These are phyloP conservation scores for Camelina sativa DNA, from an alignment of 345 rosid genomes.

Conservation along the genomic window DNA sequence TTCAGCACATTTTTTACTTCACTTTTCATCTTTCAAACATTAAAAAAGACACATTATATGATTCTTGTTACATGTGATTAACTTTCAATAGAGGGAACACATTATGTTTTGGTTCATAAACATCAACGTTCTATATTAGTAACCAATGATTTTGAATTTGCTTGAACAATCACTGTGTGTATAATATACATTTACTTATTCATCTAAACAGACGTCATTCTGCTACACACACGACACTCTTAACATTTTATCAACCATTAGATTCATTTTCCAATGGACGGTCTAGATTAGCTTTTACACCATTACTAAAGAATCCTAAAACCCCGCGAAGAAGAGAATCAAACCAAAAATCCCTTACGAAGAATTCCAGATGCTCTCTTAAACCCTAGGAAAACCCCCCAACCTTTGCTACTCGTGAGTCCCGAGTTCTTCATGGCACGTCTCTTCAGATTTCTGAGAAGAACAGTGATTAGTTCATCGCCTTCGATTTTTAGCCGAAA, in stretches of 20 bases:
- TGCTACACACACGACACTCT: slow-evolving; percentile 37
- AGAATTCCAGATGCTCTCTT: neutral
- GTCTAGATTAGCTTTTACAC: slow-evolving; percentile 29
- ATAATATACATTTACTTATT: no score
- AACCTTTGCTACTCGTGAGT: neutral
- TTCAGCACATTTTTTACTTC: slow-evolving; percentile 37
- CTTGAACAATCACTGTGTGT: slow-evolving; percentile 22
- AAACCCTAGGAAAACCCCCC: slow-evolving; percentile 29
- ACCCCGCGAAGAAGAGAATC: neutral
- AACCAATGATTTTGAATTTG: neutral
- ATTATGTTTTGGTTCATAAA: slow-evolving; percentile 19
- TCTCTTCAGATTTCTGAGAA: slow-evolving; percentile 44
- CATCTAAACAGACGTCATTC: slow-evolving; percentile 39
- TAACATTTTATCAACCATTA: neutral
- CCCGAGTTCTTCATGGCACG: slow-evolving; percentile 44
- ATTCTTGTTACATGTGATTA: slow-evolving; percentile 47
- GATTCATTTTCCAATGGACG: slow-evolving; percentile 29
- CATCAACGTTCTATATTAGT: neutral
- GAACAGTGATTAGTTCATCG: slow-evolving; percentile 26
- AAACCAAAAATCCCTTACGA: neutral
- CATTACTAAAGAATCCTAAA: neutral
- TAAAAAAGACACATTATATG: slow-evolving; percentile 32
- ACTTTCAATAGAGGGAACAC: slow-evolving; percentile 45
- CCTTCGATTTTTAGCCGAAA: slow-evolving; percentile 16
- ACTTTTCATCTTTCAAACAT: slow-evolving; percentile 36